Percentiles rank a stretch among this genome's conserved stretches.
Conservation (phyloP, 164 flowering plant species). For the Houttuynia cordata region DNA sequence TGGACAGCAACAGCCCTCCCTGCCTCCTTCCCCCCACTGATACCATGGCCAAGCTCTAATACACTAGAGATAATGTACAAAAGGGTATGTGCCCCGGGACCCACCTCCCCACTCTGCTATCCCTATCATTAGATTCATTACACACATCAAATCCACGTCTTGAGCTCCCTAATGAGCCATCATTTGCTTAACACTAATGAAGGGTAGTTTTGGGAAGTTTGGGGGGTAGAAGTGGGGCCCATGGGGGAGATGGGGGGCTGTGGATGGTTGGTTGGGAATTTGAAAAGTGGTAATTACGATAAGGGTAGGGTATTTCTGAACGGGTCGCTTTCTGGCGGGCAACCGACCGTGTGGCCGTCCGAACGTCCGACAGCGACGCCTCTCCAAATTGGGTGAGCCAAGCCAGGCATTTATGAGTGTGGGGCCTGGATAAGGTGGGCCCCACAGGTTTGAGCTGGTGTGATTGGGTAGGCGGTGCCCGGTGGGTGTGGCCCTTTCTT, state of each 20-base stretch:
- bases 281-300: no score
- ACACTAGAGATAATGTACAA: neutral
- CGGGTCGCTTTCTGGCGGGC: constrained; percentile 7
- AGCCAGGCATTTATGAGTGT: no score
- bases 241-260: no score
- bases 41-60: neutral
- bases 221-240: neutral
- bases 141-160: no score
- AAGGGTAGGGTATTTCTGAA: no score
- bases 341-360: constrained; percentile 25
- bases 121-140: no score
- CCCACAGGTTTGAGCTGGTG: neutral
- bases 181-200: neutral
- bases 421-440: neutral
- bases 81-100: neutral
- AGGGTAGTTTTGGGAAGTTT: neutral
- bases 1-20: neutral
- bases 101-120: neutral
- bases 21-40: no score
- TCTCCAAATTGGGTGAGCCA: constrained; percentile 28
- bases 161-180: neutral
- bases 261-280: no score
- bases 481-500: neutral
- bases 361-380: no score
- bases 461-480: neutral